Conservation (phyloP, 129 eudicot species). For the Chrysanthemum makinoi region DNA sequence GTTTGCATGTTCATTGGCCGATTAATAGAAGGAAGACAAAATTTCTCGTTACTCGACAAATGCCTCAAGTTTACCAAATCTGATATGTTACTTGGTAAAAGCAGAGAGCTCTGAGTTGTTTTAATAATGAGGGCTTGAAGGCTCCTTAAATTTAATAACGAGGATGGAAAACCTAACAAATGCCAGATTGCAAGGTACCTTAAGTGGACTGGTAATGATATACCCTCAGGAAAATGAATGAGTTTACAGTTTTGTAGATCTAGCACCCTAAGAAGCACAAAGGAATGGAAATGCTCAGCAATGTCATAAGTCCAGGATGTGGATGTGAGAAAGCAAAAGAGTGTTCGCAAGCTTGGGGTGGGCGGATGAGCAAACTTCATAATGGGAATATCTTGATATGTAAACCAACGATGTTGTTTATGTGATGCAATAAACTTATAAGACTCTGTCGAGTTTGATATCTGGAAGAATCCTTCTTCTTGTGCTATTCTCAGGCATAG, state of each 20-base stretch:
- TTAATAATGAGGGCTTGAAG: constrained; percentile 4
- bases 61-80: constrained; percentile 21
- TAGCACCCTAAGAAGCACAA: constrained; percentile 9
- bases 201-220: constrained; percentile 15
- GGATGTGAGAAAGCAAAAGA: not conserved
- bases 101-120: not conserved
- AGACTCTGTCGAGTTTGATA: not conserved
- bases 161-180: not conserved
- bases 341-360: not conserved
- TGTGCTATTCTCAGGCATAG: constrained; percentile 20
- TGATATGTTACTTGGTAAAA: constrained; percentile 9
- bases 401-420: not conserved
- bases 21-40: not conserved
- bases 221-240: not conserved
- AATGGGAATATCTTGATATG: not conserved
- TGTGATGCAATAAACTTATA: too few relatives aligned
- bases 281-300: not conserved
- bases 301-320: not conserved
- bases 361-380: not conserved
- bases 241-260: not conserved
- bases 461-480: constrained; percentile 4
- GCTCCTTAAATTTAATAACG: constrained; percentile 14
- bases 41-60: constrained; percentile 7
- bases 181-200: constrained; percentile 19
- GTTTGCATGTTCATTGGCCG: constrained; percentile 18